A percentile compares a stretch with the other conserved stretches of the same genome.
Conservation (phyloP, 2,329 filamentous ascomycete species). For the Penicillium polonicum region DNA sequence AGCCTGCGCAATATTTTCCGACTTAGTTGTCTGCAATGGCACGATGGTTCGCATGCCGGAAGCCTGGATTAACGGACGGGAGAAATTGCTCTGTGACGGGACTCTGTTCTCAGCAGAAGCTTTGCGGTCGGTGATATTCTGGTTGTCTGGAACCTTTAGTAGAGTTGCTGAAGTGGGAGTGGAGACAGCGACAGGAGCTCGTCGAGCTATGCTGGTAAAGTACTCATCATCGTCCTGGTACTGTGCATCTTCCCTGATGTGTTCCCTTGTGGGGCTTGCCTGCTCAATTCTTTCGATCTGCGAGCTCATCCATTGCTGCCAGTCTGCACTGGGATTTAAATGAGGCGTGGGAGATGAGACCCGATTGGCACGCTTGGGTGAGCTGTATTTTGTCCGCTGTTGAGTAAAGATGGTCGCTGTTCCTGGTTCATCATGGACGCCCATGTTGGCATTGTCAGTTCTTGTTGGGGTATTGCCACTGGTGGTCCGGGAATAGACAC, state of each 20-base stretch:
- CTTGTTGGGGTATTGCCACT: slow-evolving; percentile 32
- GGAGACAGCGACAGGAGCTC: background rate
- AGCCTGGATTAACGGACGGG: slow-evolving; percentile 37
- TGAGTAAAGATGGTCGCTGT: slow-evolving; percentile 39
- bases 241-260: slow-evolving; percentile 42
- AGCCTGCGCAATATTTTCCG: slow-evolving; percentile 2
- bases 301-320: slow-evolving; percentile 40
- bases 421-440: slow-evolving; percentile 29
- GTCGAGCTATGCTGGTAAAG: slow-evolving; percentile 13
- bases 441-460: slow-evolving; percentile 8
- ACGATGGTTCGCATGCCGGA: slow-evolving; percentile 30
- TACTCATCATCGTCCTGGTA: slow-evolving; percentile 30
- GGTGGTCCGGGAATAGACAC: slow-evolving; percentile 45
- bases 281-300: slow-evolving; percentile 37
- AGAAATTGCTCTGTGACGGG: slow-evolving; percentile 34
- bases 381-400: slow-evolving; percentile 32
- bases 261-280: slow-evolving; percentile 28
- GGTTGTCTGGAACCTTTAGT: background rate
- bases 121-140: background rate
- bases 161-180: background rate
- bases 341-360: slow-evolving; percentile 2
- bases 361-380: slow-evolving; percentile 26
- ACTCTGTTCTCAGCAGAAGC: slow-evolving; percentile 5
- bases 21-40: slow-evolving; percentile 12
- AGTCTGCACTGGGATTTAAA: slow-evolving; percentile 33